Evolutionary conservation across 2,329 filamentous ascomycete species (phyloP).

Genomic region (Diaporthe citriasiana): DNA sequence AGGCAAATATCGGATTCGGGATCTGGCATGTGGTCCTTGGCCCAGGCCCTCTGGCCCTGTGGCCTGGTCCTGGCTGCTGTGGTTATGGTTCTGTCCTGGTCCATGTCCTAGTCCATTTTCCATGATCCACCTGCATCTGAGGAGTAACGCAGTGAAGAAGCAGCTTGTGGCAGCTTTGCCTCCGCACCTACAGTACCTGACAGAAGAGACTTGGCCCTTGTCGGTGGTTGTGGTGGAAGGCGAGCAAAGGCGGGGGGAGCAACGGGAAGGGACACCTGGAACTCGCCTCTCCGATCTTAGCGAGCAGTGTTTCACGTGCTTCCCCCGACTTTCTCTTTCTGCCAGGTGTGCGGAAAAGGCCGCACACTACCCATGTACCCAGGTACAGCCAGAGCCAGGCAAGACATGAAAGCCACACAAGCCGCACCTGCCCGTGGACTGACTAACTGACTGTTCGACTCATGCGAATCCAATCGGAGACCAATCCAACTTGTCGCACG

Average conservation of each 20-base stretch:
- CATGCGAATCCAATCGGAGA: slow-evolving; percentile 24
- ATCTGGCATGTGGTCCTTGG: slow-evolving; percentile 21
- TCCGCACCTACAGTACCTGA: too few species aligned
- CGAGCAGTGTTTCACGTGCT: too few species aligned
- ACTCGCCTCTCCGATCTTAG: not conserved
- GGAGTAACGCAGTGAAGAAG: not conserved
- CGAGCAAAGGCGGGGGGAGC: not conserved
- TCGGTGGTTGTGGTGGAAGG: not conserved
- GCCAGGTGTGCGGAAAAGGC: not conserved
- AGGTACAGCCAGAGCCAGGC: too few species aligned
- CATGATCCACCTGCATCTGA: not conserved
- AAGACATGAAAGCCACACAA: not conserved
- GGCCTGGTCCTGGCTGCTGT: not conserved
- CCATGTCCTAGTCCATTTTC: slow-evolving; percentile 5
- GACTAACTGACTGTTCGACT: not conserved
- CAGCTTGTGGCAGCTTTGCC: not conserved
- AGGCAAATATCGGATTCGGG: slow-evolving; percentile 16
- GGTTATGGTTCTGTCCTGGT: too few species aligned
- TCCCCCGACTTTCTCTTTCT: too few species aligned
- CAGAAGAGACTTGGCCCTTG: not conserved
- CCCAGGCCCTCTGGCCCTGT: too few species aligned
- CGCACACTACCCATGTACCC: too few species aligned
- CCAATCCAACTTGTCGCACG: slow-evolving; percentile 9
- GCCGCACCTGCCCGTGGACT: slow-evolving; percentile 1
- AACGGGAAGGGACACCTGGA: too few species aligned